Conservation (phyloP, 2,329 filamentous ascomycete genomes). For the Calonectria montana region DNA sequence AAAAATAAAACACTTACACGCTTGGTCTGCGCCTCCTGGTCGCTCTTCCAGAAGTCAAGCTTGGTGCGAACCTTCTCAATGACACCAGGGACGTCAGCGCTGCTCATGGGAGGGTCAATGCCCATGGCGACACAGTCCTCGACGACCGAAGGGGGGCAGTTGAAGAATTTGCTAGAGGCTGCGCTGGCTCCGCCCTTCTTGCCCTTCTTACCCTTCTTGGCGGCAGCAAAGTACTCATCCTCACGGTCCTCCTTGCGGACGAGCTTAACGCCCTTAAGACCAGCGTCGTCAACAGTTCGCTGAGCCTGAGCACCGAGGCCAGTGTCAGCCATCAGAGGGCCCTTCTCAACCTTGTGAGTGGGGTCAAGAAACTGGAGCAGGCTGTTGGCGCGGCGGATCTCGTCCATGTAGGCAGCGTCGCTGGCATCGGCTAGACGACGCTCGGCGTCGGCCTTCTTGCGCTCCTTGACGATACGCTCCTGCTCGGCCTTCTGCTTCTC, state of each 20-base stretch:
- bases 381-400: constrained; percentile 89
- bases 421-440: constrained; percentile 83
- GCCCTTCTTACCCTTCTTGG: constrained; percentile 89
- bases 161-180: constrained; percentile 72
- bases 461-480: constrained; percentile 76
- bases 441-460: constrained; percentile 80
- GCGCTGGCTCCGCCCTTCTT: constrained; percentile 69
- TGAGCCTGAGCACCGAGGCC: constrained; percentile 82
- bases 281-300: constrained; percentile 86
- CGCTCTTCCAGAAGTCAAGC: constrained; percentile 88
- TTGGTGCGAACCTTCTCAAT: constrained; percentile 94
- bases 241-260: constrained; percentile 88
- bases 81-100: constrained; percentile 81
- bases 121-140: constrained; percentile 88
- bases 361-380: constrained; percentile 94
- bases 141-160: constrained; percentile 89
- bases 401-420: constrained; percentile 89
- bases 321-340: constrained; percentile 70
- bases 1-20: constrained; percentile 70
- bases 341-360: constrained; percentile 73
- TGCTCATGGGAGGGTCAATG: constrained; percentile 88
- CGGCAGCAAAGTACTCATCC: constrained; percentile 85
- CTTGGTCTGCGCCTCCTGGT: constrained; percentile 90
- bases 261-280: constrained; percentile 85
- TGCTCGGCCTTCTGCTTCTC: constrained; percentile 87